Evolutionary conservation across 768 basidiomycete genomes (phyloP), one percentile per base, ranked within the genome.

Genomic region (Mycena crocata): DNA sequence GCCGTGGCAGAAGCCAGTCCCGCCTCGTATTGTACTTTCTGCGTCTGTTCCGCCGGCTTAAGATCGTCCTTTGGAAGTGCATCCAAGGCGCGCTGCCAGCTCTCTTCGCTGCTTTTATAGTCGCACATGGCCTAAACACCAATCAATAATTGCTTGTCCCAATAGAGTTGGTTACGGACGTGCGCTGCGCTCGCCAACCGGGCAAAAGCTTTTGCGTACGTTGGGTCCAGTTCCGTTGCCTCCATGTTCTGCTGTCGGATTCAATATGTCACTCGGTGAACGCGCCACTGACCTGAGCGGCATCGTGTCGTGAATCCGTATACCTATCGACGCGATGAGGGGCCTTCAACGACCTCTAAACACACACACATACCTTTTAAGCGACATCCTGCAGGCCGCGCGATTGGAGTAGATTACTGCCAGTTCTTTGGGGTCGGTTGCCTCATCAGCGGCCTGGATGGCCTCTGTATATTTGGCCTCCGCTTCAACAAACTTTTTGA

Each of bases 141-240:
- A 23, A 14, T 51, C 21, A 23, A 19, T 51, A 31, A 5, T 13
- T 4, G 24, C 30, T 7, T 30, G 3, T 31, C n/a, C 7, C 30
- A 51, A 34, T n/a, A 1, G 21, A 45, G 7, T 1, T 9, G 2
- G 21, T 6, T 21, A 52, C 69, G 9, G 31, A 75, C 74, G 50
- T 72, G 68, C 34, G 71, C 34, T 8, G 70, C 66, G 5, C 66
- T 45, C 5, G 69, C 74, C 10, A 68, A 23, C 31, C 74, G 39
- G 3, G 64, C 71, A 32, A 45, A 60, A 3, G 59, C 74, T 52
- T 74, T 75, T 4, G 71, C 49, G 57, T 75, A 72, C 6, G 50
- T 66, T 1, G 74, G 70, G 48, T 75, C 73, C n/a, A 75, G 65
- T 28, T 61, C 44, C 21, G 70, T 71, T n/a, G 73, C 74, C 74